phyloP scores from a whole-genome alignment of 257 asterid genomes.

The Mitragyna speciosa region DNA sequence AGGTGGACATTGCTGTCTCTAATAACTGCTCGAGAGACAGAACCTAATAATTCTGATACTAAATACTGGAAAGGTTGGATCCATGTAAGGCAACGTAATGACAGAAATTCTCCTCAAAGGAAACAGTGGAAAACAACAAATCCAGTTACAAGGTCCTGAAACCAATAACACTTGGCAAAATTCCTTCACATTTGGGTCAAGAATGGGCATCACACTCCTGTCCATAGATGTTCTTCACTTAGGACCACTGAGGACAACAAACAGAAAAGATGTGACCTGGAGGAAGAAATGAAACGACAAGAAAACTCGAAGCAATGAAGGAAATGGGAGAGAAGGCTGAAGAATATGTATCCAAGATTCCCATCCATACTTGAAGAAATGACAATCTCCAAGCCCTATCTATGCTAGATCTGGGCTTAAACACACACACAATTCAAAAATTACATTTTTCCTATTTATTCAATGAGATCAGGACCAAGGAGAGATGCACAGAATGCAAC shows the following conservation, averaged over 20 bases:
- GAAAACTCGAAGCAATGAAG: not conserved
- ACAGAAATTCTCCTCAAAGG: not conserved
- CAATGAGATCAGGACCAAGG: not conserved
- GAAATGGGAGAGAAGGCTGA: no score
- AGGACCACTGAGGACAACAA: not conserved
- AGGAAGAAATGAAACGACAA: not conserved
- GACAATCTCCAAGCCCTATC: not conserved
- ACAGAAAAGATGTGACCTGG: not conserved
- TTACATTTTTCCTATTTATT: not conserved
- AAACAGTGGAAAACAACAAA: not conserved
- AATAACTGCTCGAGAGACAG: not conserved
- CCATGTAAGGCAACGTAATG: no score
- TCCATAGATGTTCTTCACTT: not conserved
- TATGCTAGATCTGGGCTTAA: not conserved
- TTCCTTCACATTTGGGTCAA: not conserved
- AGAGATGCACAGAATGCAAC: not conserved
- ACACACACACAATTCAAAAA: not conserved
- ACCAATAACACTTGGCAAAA: not conserved
- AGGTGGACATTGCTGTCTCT: not conserved
- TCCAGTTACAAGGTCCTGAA: not conserved
- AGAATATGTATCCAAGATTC: not conserved
- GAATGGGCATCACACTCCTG: not conserved
- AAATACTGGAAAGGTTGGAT: not conserved
- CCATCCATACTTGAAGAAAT: not conserved
- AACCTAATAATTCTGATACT: not conserved